These are phyloP conservation scores for Zea luxurians DNA, from an alignment of 176 grass and related monocot species.

Conservation along the genomic window DNA sequence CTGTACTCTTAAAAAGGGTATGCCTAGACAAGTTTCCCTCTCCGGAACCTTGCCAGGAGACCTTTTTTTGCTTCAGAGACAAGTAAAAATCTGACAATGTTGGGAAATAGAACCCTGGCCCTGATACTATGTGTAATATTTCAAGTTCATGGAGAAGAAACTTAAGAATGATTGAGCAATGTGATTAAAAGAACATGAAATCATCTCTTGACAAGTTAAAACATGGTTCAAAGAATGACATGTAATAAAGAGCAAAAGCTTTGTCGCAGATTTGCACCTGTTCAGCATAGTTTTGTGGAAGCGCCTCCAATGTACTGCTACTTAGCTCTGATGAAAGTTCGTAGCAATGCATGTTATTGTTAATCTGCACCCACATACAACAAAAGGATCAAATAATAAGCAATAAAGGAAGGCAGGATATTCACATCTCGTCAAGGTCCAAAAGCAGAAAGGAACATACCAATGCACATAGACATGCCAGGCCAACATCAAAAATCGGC, in stretches of 20 bases:
- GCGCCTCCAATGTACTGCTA: constrained; percentile 85
- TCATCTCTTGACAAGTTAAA: constrained; percentile 24
- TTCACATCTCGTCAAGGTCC: not conserved
- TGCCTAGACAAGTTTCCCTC: not conserved
- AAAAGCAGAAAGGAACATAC: constrained; percentile 50
- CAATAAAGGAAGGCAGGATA: constrained; percentile 20
- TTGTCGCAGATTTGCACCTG: constrained; percentile 55
- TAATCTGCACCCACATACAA: constrained; percentile 62
- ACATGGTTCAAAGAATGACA: constrained; percentile 20
- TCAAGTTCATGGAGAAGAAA: constrained; percentile 1
- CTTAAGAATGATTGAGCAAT: not conserved
- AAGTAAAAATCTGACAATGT: not conserved
- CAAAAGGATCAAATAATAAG: constrained; percentile 39
- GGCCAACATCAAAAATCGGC: constrained; percentile 82
- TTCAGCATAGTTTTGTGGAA: constrained; percentile 92
- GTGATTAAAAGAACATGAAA: constrained; percentile 4
- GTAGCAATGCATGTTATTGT: constrained; percentile 89
- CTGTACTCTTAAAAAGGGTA: not conserved
- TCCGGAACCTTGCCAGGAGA: not conserved
- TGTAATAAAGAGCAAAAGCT: constrained; percentile 15
- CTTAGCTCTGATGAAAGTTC: constrained; percentile 90
- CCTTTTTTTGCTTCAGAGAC: not conserved
- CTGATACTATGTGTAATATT: not conserved
- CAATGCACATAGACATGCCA: constrained; percentile 85
- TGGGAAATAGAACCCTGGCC: constrained; percentile 18